Evolutionary conservation across 306 rosid species (phyloP).

Genomic region (Betula pendula): DNA sequence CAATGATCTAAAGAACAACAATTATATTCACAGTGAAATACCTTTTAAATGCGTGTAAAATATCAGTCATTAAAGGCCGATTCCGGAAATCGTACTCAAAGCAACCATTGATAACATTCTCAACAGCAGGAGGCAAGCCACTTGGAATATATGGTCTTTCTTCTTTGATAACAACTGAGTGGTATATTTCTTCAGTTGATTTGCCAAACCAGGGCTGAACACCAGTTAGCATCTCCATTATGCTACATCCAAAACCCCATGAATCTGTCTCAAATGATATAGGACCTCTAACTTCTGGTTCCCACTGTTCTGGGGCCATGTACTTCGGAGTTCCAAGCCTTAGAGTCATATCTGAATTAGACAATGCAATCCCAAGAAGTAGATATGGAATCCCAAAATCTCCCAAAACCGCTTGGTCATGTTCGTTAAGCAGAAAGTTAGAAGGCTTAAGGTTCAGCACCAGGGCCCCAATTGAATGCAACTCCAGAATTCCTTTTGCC

Average conservation of each 20-base stretch:
- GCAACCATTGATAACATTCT: slow-evolving; percentile 72
- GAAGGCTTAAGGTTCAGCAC: slow-evolving; percentile 85
- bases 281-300: slow-evolving; percentile 87
- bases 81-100: slow-evolving; percentile 88
- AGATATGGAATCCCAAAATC: slow-evolving; percentile 85
- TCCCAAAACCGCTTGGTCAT: slow-evolving; percentile 75
- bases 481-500: slow-evolving; percentile 67
- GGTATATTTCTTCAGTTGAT: slow-evolving; percentile 59
- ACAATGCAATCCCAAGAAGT: slow-evolving; percentile 55
- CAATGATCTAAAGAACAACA: neutral
- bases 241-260: slow-evolving; percentile 86
- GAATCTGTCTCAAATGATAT: slow-evolving; percentile 86
- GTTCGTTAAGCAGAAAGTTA: slow-evolving; percentile 63
- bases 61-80: slow-evolving; percentile 74
- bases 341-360: slow-evolving; percentile 52
- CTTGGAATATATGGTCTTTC: slow-evolving; percentile 77
- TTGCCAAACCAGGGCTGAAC: slow-evolving; percentile 76
- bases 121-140: slow-evolving; percentile 81
- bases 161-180: slow-evolving; percentile 60
- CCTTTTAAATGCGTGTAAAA: slow-evolving; percentile 70
- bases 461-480: slow-evolving; percentile 66
- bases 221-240: slow-evolving; percentile 91
- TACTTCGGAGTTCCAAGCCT: slow-evolving; percentile 90
- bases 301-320: slow-evolving; percentile 99
- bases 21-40: slow-evolving; percentile 20